Evolutionary conservation across 441 rosid genomes (phyloP), one percentile per base, ranked within the genome.

Genomic region (Erodium moschatum): DNA sequence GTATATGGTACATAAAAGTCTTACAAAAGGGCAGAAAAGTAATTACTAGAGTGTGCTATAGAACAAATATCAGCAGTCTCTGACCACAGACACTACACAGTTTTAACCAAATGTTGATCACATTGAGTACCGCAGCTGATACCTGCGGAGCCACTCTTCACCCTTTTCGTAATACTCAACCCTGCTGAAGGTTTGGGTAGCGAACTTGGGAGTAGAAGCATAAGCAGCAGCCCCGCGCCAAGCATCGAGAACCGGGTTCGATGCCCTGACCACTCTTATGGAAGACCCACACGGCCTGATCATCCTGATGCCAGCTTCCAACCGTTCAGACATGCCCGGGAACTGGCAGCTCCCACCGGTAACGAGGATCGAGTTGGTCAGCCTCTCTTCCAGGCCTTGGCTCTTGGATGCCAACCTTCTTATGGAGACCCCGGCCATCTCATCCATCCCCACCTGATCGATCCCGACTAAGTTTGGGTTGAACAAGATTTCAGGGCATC

Each of bases 151-250:
- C 97, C 98, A 93, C 67, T 93, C 96, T 80, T 93, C 97, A 27
- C 95, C 96, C 79, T 87, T 90, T 82, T 87, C 90, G 18, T 83
- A 76, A 77, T 87, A 93, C 82, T 89, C 98, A 80, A 68, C 73
- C 76, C 80, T 85, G 18, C 78, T 85, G 76, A 90, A 84, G 0
- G 92, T 84, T 72, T 88, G 96, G 60, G 73, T 65, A 2, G 83
- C 82, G 75, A 90, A 93, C 52, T 75, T 83, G 71, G 72, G 24
- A n/a, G 79, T 70, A 65, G 93, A 67, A 46, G 98, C 97, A 73
- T 82, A 87, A 1, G 72, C 64, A 74, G 96, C 80, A 16, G 98
- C 97, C 24, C 97, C 98, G 4, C 91, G 91, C 97, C 98, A 90
- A 0, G 97, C 98, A 72, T 93, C 98, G 27, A 87, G 89, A 67